These are phyloP conservation scores for Tylopilus balloui DNA, from an alignment of 768 basidiomycete genomes.

Conservation along the genomic window DNA sequence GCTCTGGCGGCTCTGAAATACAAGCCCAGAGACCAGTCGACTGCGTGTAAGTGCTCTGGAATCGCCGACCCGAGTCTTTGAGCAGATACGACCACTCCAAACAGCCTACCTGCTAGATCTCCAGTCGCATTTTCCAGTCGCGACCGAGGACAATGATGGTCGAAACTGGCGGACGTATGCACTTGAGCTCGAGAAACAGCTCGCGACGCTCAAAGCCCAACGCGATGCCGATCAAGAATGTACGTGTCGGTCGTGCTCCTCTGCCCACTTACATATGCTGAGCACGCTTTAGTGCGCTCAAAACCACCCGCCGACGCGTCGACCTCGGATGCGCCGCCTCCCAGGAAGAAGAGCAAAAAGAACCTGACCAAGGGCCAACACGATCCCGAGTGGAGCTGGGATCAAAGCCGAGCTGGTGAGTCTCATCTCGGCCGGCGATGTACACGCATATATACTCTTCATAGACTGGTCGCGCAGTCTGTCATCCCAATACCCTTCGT, in stretches of 20 bases:
- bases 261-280: neutral
- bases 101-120: conserved; percentile 29
- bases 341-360: conserved; percentile 28
- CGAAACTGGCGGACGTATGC: conserved; percentile 26
- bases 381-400: conserved; percentile 20
- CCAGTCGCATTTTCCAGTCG: conserved; percentile 22
- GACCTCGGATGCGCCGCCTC: conserved; percentile 18
- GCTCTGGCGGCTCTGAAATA: conserved; percentile 22
- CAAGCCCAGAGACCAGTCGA: conserved; percentile 25
- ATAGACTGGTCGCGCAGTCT: conserved; percentile 22
- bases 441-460: neutral
- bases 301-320: conserved; percentile 14
- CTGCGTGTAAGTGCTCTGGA: conserved; percentile 12
- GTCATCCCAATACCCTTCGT: conserved; percentile 17
- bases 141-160: neutral
- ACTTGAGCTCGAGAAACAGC: conserved; percentile 28
- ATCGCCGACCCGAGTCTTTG: too few relatives aligned
- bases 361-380: conserved; percentile 13
- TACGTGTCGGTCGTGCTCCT: conserved; percentile 5
- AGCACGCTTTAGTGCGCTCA: conserved; percentile 17
- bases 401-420: conserved; percentile 18
- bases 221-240: conserved; percentile 24
- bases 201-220: conserved; percentile 17
- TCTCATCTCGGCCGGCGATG: neutral
- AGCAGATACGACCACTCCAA: neutral